Percentiles rank a stretch among this genome's conserved stretches.
Conservation (phyloP, 2,329 filamentous ascomycete genomes). For the Erysiphe pisi region DNA sequence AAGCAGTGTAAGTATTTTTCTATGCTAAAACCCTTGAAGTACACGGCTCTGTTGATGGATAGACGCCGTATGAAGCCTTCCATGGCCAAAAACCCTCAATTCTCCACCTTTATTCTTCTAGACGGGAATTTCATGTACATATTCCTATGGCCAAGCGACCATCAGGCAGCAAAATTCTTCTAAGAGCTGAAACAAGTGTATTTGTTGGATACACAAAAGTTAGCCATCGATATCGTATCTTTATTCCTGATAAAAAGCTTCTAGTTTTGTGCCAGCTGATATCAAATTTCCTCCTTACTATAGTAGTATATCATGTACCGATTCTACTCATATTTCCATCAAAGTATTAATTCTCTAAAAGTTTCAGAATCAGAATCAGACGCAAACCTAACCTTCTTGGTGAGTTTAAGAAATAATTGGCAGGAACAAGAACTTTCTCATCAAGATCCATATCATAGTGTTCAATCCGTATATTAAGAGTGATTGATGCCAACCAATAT, state of each 20-base stretch:
- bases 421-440: not conserved
- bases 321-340: no score
- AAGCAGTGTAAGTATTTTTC: not conserved
- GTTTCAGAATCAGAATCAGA: not conserved
- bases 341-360: no score
- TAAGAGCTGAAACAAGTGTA: not conserved
- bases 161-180: slow-evolving; percentile 2
- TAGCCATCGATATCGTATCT: not conserved
- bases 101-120: not conserved
- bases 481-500: not conserved
- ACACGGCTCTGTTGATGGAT: not conserved
- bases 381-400: not conserved
- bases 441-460: not conserved
- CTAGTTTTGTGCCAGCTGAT: not conserved
- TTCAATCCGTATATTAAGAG: not conserved
- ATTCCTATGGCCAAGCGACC: not conserved
- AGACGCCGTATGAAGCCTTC: not conserved
- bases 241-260: not conserved
- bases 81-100: not conserved
- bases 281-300: not conserved
- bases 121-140: not conserved
- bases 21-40: not conserved
- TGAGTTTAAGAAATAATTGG: not conserved
- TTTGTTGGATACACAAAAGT: not conserved
- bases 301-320: not conserved